A percentile compares a stretch with the other conserved stretches of the same genome.
Evolutionary conservation across 768 basidiomycete genomes (phyloP).

Genomic region (Terana coerulea): DNA sequence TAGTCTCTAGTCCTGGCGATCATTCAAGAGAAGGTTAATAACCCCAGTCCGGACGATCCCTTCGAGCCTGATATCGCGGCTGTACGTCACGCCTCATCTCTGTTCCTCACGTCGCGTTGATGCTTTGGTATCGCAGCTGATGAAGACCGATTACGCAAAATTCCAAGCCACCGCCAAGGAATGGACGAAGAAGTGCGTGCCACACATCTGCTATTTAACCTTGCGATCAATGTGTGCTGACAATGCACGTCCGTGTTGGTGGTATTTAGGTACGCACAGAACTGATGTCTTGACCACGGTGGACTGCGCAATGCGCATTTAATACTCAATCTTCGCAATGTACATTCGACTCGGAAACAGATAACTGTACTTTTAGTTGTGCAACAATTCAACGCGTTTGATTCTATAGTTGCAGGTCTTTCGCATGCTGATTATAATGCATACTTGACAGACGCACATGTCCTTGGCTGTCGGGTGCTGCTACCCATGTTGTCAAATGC

Average conservation of each 20-base stretch:
- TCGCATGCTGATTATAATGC: no score
- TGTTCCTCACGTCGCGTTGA: not conserved
- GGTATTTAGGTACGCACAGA: constrained; percentile 15
- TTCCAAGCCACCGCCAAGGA: constrained; percentile 79
- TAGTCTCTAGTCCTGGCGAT: constrained; percentile 55
- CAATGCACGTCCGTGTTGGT: not conserved
- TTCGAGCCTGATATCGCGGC: constrained; percentile 86
- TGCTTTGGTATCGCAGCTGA: constrained; percentile 37
- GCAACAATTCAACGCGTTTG: not conserved
- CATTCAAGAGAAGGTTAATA: constrained; percentile 83
- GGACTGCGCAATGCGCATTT: no score
- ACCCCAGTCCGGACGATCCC: constrained; percentile 84
- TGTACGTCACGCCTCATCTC: constrained; percentile 40
- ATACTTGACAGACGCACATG: not conserved
- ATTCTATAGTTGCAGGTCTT: not conserved
- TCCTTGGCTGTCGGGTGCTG: not conserved
- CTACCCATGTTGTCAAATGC: not conserved
- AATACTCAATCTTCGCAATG: no score
- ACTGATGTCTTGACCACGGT: not conserved
- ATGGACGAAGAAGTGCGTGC: constrained; percentile 73
- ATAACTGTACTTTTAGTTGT: not conserved
- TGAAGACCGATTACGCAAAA: constrained; percentile 74
- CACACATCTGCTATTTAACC: not conserved
- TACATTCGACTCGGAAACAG: no score
- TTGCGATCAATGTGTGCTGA: not conserved